Percentiles rank a stretch among this genome's conserved stretches.
Evolutionary conservation across 306 rosid genomes (phyloP).

Genomic region (Cercis canadensis): DNA sequence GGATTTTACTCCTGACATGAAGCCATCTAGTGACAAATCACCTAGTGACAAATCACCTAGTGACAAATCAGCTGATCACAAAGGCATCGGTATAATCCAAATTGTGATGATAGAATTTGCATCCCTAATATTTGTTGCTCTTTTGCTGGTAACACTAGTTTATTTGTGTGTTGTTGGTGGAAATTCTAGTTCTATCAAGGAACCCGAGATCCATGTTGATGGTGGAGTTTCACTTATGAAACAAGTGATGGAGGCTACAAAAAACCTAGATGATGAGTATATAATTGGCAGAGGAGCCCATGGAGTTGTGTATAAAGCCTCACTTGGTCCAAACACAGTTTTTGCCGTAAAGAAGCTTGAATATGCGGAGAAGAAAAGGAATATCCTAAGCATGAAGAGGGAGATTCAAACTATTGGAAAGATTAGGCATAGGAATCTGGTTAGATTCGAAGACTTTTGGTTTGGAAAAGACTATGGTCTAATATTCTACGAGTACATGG

Average conservation of each 20-base stretch:
- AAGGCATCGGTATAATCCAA: constrained; percentile 33
- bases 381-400: constrained; percentile 44
- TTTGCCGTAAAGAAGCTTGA: constrained; percentile 64
- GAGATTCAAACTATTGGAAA: constrained; percentile 53
- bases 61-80: constrained; percentile 28
- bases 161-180: constrained; percentile 11
- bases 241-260: constrained; percentile 56
- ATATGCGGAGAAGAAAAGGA: constrained; percentile 39
- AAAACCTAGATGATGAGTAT: constrained; percentile 47
- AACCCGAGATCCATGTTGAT: constrained; percentile 3
- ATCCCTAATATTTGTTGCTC: constrained; percentile 27
- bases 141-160: constrained; percentile 17
- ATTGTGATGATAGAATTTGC: constrained; percentile 52
- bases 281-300: constrained; percentile 77
- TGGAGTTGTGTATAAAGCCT: constrained; percentile 69
- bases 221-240: constrained; percentile 28
- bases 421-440: constrained; percentile 65
- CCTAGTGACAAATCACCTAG: constrained; percentile 24
- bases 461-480: constrained; percentile 53
- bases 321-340: constrained; percentile 29
- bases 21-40: constrained; percentile 38
- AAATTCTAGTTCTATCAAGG: constrained; percentile 5
- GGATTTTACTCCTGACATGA: constrained; percentile 31
- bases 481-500: constrained; percentile 55
- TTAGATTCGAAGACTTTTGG: constrained; percentile 53